phyloP scores from a whole-genome alignment of 2,329 filamentous ascomycete species.

The Stagonosporopsis cucurbitacearum region DNA sequence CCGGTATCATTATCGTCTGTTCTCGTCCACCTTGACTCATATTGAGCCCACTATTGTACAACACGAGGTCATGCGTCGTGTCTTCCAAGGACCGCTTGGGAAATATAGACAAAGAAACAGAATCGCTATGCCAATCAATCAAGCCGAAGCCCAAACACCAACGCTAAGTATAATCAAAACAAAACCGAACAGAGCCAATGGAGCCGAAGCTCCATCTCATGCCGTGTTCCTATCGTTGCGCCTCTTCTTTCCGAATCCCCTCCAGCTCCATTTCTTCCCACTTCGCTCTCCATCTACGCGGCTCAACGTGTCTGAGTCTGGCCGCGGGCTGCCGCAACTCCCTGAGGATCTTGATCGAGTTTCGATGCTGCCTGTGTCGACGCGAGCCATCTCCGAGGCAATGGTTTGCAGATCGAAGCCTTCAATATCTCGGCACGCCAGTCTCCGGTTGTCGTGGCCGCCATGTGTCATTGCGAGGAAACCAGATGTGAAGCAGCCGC shows the following conservation, averaged over 20 bases:
- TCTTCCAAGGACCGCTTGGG: slow-evolving; percentile 16
- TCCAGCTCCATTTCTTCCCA: slow-evolving; percentile 32
- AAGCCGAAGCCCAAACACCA: slow-evolving; percentile 19
- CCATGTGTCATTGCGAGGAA: slow-evolving; percentile 37
- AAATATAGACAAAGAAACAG: slow-evolving; percentile 10
- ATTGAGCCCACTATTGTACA: slow-evolving; percentile 12
- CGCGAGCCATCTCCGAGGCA: slow-evolving; percentile 34
- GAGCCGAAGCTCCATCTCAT: neutral
- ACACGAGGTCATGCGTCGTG: slow-evolving; percentile 19
- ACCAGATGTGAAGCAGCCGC: slow-evolving; percentile 42
- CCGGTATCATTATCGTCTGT: slow-evolving; percentile 1
- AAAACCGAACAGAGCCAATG: neutral
- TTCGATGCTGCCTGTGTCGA: slow-evolving; percentile 19
- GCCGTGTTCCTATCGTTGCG: slow-evolving; percentile 21
- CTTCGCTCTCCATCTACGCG: slow-evolving; percentile 20
- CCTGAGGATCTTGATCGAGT: slow-evolving; percentile 20
- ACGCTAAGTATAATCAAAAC: slow-evolving; percentile 8
- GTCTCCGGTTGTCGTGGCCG: slow-evolving; percentile 28
- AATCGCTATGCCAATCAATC: slow-evolving; percentile 16
- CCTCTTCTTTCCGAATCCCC: slow-evolving; percentile 28
- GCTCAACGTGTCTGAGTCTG: slow-evolving; percentile 44
- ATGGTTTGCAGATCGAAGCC: slow-evolving; percentile 32
- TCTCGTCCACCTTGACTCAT: neutral
- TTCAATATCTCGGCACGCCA: slow-evolving; percentile 31
- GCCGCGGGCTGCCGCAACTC: slow-evolving; percentile 33